Base-by-base conservation (phyloP, 2,329 filamentous ascomycete species). In the Diplodia sapinea region DNA sequence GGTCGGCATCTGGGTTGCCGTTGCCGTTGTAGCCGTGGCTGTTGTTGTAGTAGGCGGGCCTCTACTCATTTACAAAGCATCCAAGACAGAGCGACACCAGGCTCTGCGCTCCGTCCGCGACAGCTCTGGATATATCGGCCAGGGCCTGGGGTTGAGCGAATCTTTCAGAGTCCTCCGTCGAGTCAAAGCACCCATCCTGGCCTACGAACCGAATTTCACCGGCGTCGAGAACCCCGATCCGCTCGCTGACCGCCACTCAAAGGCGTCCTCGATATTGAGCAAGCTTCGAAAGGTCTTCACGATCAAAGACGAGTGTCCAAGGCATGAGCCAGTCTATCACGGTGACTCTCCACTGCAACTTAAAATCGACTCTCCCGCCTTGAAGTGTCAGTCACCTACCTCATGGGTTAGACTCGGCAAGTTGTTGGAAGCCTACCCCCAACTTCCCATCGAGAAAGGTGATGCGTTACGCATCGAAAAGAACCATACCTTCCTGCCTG, bases 1-100 rank as follows among this genome's bases (percentile, higher is more conserved):
- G 26, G 51, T 54, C 29, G 51, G 51, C 51, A 54, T 54, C 13
- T 54, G 51, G 51, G 51, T 54, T 54, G 51, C 51, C 51, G 51
- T 54, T 17, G 51, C 29, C 13, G 51, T 54, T 54, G 51, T 54
- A 9, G 26, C 29, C 2, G 26, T 54, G 26, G 51, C 51, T 29
- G 8, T 54, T 9, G 29, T 54, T 9, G 5, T 1, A 11, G 51
- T 54, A 9, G 51, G 26, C 23, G 51, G 26, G 2, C 51, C 51
- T 54, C 9, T 54, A 12, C 51, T 54, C 13, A 17, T 33, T 54
- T 54, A 54, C 29, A 54, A 54, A 7, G 51, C 15, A 15, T 54
- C 26, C 8, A 54, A 54, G n/a, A 54, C 51, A n/a, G 51, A 54
- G 17, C 51, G 51, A 20, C 29, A 54, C 26, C 51, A 54, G 8